Conservation (phyloP, 2,329 filamentous ascomycete species). For the Epicoccum sorghinum region DNA sequence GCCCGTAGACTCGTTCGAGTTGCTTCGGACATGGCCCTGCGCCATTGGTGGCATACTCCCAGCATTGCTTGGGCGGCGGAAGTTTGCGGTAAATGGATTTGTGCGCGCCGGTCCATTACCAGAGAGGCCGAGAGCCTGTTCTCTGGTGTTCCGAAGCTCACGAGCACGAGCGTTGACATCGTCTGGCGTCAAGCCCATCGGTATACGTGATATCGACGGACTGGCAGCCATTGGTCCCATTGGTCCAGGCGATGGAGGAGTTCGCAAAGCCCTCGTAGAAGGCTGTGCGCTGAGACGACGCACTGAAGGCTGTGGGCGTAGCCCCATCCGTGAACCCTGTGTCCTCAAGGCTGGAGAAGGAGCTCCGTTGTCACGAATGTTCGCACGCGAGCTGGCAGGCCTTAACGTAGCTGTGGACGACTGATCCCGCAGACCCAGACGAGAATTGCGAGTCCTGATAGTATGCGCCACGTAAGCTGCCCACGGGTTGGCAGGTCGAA, state of each 20-base stretch:
- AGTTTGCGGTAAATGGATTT: slow-evolving; percentile 45
- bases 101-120: slow-evolving; percentile 36
- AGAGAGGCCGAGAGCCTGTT: slow-evolving; percentile 39
- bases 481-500: slow-evolving; percentile 43
- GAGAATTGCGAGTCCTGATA: slow-evolving; percentile 38
- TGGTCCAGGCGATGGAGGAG: slow-evolving; percentile 38
- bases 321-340: slow-evolving; percentile 44
- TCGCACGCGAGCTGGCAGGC: slow-evolving; percentile 41
- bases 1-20: slow-evolving; percentile 42
- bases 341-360: slow-evolving; percentile 30
- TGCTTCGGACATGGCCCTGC: slow-evolving; percentile 32
- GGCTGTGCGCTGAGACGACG: slow-evolving; percentile 44
- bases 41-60: slow-evolving; percentile 22
- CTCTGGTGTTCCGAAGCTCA: slow-evolving; percentile 45
- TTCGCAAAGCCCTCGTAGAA: slow-evolving; percentile 45
- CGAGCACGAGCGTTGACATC: slow-evolving; percentile 43
- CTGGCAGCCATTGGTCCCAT: slow-evolving; percentile 18
- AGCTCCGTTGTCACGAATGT: slow-evolving; percentile 37
- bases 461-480: slow-evolving; percentile 41
- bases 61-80: slow-evolving; percentile 36
- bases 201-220: slow-evolving; percentile 14
- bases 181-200: slow-evolving; percentile 40
- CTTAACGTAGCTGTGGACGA: slow-evolving; percentile 48
- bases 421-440: slow-evolving; percentile 46
- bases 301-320: slow-evolving; percentile 46